Percentiles rank a stretch among this genome's conserved stretches.
Evolutionary conservation across 164 flowering plant species (phyloP).

Genomic region (Malania oleifera): DNA sequence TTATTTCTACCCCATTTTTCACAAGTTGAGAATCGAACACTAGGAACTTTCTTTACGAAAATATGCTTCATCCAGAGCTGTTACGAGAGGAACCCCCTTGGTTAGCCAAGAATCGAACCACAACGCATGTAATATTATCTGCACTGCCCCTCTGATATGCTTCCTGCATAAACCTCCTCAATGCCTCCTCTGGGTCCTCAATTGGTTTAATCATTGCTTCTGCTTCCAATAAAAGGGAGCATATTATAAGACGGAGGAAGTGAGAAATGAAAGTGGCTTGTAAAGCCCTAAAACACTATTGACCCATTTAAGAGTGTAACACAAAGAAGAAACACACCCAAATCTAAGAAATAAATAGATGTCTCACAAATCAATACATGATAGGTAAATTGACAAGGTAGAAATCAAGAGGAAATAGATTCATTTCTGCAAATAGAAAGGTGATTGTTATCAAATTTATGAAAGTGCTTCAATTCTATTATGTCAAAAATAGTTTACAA

Average conservation of each 20-base stretch:
- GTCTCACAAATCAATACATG: too few relatives aligned
- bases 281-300: background rate
- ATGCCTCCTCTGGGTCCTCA: slow-evolving; percentile 74
- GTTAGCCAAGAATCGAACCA: slow-evolving; percentile 72
- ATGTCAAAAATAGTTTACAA: too few relatives aligned
- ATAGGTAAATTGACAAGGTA: too few relatives aligned
- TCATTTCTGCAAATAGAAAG: background rate
- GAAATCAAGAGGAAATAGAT: slow-evolving; percentile 2
- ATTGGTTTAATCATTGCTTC: slow-evolving; percentile 74
- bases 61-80: slow-evolving; percentile 24
- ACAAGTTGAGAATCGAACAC: slow-evolving; percentile 1
- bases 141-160: slow-evolving; percentile 91
- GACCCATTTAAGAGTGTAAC: background rate
- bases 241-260: background rate
- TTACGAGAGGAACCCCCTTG: slow-evolving; percentile 31
- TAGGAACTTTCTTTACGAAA: background rate
- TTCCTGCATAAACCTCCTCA: slow-evolving; percentile 77
- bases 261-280: background rate
- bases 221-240: slow-evolving; percentile 55
- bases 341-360: too few relatives aligned
- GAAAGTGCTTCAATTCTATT: too few relatives aligned
- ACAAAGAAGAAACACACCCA: too few relatives aligned
- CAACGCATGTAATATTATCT: slow-evolving; percentile 90
- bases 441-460: slow-evolving; percentile 47
- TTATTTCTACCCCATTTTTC: slow-evolving; percentile 2